These are phyloP conservation scores for Cocos nucifera DNA, from an alignment of 176 grass and related monocot genomes.

Conservation along the genomic window DNA sequence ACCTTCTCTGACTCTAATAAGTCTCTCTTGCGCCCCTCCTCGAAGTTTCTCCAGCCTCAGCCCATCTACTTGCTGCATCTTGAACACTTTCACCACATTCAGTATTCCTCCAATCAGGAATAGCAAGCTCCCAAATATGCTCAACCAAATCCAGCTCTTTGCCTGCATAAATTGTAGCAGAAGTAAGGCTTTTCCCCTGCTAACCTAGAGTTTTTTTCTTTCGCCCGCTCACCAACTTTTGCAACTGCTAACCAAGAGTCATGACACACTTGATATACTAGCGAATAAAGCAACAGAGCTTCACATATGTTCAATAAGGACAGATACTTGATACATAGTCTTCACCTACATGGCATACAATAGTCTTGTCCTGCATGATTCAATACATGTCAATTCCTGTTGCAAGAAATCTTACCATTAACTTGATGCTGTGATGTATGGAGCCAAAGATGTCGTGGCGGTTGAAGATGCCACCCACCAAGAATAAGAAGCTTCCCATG, in stretches of 20 bases:
- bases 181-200: no score
- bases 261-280: no score
- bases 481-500: slow-evolving; percentile 68
- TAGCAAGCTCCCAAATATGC: slow-evolving; percentile 47
- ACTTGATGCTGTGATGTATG: background rate
- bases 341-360: no score
- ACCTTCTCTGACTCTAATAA: slow-evolving; percentile 43
- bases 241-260: no score
- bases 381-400: no score
- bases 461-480: slow-evolving; percentile 41
- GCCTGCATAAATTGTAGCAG: slow-evolving; percentile 1
- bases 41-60: slow-evolving; percentile 74
- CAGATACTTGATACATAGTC: no score
- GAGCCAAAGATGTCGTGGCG: background rate
- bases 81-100: slow-evolving; percentile 57
- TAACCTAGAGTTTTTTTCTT: no score
- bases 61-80: slow-evolving; percentile 55
- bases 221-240: no score
- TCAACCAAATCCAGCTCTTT: slow-evolving; percentile 45
- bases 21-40: slow-evolving; percentile 73
- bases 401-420: slow-evolving; percentile 3
- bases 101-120: slow-evolving; percentile 42
- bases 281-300: no score
- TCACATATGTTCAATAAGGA: no score
- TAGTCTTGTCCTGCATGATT: no score